Evolutionary conservation across 306 rosid genomes (phyloP), one percentile per base, ranked within the genome.

Genomic region (Vigna angularis): DNA sequence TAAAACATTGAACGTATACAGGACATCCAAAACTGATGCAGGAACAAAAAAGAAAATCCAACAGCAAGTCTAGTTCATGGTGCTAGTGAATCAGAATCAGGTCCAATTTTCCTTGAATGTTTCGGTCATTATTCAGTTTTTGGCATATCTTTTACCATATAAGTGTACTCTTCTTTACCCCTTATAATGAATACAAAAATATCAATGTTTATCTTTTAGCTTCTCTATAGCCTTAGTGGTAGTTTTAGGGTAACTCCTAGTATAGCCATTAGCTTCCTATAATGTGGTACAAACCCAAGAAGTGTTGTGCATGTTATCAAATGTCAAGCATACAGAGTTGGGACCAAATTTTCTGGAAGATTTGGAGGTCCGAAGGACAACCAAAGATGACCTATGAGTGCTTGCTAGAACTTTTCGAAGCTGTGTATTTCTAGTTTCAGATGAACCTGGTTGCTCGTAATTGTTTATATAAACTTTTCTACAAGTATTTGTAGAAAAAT

Each of bases 31-130:
- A 73, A 62, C 9, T 32, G 45, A 55, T 44, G 63, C 12, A 48
- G 30, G 56, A 45, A 36, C 36, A 3, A 7, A 47, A 45, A 30
- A 30, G 52, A 70, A 52, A 52, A 18, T 48, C 10, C 53, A 61
- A 16, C 50, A 61, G 7, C 61, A 57, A 78, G 76, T 36, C 26
- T 26, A 9, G 5, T 28, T 20, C 53, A 47, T 61, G 47, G 13
- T 45, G 32, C 45, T 30, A 38, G 72, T 18, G 48, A 72, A 72
- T 53, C 78, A 62, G 50, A 73, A 52, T 64, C 28, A 5, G 34
- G 38, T 30, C n/a, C 5, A 66, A 52, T 44, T 70, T 70, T 49
- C 72, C 57, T 22, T 38, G 65, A 70, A 70, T 49, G 22, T 22
- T 59, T 61, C 36, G 32, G 38, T 49, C 47, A 9, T 42, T 9